Evolutionary conservation across 1,284 basidiomycete genomes (phyloP), one percentile per base, ranked within the genome.

Genomic region (Apiotrichum sp.): DNA sequence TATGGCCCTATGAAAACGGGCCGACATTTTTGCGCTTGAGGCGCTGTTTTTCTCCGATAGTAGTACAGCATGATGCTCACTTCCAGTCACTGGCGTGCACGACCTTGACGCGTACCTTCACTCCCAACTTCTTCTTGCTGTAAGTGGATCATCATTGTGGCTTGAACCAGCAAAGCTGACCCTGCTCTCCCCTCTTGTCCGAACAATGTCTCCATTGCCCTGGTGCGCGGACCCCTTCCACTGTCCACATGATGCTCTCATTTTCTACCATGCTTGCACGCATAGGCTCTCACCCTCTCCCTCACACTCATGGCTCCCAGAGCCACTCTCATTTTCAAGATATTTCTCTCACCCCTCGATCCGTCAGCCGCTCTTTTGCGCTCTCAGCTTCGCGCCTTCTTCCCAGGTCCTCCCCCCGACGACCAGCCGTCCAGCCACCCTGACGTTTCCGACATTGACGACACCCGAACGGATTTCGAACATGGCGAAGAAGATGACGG

Each of bases 101-200:
- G 79, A 80, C 58, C 72, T 83, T 22, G 82, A 83, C 68, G 81
- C 81, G 34, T 81, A 80, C 59, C 75, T 82, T 5, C 82, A 83
- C 64, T 77, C 80, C 0, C 81, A 82, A 62, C 75, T 83, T 0
- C 69, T 83, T 2, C 71, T 81, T 11, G 80, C 81, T 13, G 79
- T 77, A 47, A 52, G 76, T 71, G 5, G 11, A 8, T 35, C 32
- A 41, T 35, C 34, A 13, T 38, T 38, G 36, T 38, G 22, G 22
- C 22, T 22, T 22, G 22, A 22, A 22, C 22, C 22, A 22, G 22
- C 7, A 38, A 38, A 38, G 36, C 36, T 38, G 7, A 38, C 36
- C 36, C 13, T 13, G 8, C 36, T 38, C 13, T 38, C 13, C 13
- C 13, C 13, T 13, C 36, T 13, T 38, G 36, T 38, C 36, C 8